Evolutionary conservation across 2,329 filamentous ascomycete genomes (phyloP).

Genomic region (Aphanoascus verrucosus): DNA sequence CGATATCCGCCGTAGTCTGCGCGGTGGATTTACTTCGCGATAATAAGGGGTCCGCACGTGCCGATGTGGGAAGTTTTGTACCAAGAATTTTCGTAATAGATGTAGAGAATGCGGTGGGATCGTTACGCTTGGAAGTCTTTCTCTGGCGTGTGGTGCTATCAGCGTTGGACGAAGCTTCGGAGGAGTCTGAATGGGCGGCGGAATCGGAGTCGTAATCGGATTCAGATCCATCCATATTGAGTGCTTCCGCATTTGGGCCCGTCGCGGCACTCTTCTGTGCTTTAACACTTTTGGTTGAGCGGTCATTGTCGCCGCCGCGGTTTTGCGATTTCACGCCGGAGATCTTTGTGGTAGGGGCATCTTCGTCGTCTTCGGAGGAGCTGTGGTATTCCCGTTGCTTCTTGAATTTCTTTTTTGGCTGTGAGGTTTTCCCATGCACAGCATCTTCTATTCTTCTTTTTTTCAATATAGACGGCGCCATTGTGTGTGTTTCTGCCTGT

Average conservation of each 20-base stretch:
- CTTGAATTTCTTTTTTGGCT: constrained; percentile 49
- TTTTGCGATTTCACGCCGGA: constrained; percentile 15
- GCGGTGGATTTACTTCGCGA: constrained; percentile 67
- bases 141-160: constrained; percentile 24
- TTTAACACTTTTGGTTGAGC: constrained; percentile 15
- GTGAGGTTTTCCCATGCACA: constrained; percentile 43
- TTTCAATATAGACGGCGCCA: constrained; percentile 34
- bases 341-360: constrained; percentile 24
- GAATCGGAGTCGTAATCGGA: constrained; percentile 27
- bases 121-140: constrained; percentile 62
- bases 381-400: constrained; percentile 56
- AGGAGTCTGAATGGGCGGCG: constrained; percentile 28
- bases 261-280: constrained; percentile 20
- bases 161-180: constrained; percentile 34
- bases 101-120: constrained; percentile 80
- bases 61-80: constrained; percentile 72
- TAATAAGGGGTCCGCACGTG: constrained; percentile 81
- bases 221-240: constrained; percentile 28
- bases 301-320: constrained; percentile 16
- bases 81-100: constrained; percentile 88
- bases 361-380: constrained; percentile 47
- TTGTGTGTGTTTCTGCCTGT: constrained; percentile 18
- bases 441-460: constrained; percentile 53
- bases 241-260: constrained; percentile 21
- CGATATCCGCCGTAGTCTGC: constrained; percentile 58